Percentiles rank a stretch among this genome's conserved stretches.
phyloP scores from a whole-genome alignment of 106 monocot species.

The Ottelia alismoides region DNA sequence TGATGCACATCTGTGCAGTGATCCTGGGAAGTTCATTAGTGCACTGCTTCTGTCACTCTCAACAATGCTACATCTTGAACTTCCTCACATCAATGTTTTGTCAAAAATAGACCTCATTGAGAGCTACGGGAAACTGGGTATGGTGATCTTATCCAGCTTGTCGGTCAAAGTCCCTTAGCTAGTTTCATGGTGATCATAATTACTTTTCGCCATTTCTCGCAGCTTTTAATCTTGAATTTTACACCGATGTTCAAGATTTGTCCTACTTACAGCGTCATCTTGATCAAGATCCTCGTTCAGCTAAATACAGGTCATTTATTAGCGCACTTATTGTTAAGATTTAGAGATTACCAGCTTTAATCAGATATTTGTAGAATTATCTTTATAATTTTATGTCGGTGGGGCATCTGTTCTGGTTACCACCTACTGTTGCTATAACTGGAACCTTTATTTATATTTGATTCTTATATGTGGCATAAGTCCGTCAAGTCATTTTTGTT shows the following conservation, averaged over 20 bases:
- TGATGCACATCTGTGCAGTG: slow-evolving; percentile 93
- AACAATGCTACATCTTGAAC: slow-evolving; percentile 91
- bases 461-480: too few species aligned
- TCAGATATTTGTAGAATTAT: too few species aligned
- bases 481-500: too few species aligned
- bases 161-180: too few species aligned
- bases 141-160: not conserved
- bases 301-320: slow-evolving; percentile 96
- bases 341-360: too few species aligned
- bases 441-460: too few species aligned
- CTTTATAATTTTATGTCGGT: too few species aligned
- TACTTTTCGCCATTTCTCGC: too few species aligned
- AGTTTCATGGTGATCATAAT: too few species aligned
- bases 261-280: slow-evolving; percentile 87
- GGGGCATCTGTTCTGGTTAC: too few species aligned
- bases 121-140: slow-evolving; percentile 89
- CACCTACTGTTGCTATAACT: too few species aligned
- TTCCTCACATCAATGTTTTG: slow-evolving; percentile 93
- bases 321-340: too few species aligned
- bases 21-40: slow-evolving; percentile 95
- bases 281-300: slow-evolving; percentile 92
- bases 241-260: slow-evolving; percentile 91
- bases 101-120: slow-evolving; percentile 97
- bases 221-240: slow-evolving; percentile 92
- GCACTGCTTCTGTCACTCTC: slow-evolving; percentile 81